phyloP scores from a whole-genome alignment of 352 stramenopile genomes.

The Phytophthora rubi region DNA sequence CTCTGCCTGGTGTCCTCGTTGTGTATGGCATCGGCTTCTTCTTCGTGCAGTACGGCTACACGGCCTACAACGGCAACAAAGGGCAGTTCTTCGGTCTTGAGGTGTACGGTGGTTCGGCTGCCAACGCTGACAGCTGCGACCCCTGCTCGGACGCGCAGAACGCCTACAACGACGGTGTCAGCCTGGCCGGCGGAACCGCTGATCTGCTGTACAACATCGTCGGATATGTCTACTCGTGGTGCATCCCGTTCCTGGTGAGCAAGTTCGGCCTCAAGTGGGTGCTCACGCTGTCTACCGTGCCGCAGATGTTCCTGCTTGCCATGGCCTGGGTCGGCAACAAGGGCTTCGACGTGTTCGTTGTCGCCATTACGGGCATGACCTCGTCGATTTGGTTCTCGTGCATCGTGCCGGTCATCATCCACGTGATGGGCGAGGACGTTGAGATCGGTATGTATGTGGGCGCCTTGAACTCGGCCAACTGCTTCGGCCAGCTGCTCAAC shows the following conservation, averaged over 20 bases:
- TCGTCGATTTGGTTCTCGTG: constrained; percentile 36
- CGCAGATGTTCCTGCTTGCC: constrained; percentile 42
- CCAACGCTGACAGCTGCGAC: constrained; percentile 43
- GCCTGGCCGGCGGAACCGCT: constrained; percentile 42
- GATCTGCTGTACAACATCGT: constrained; percentile 44
- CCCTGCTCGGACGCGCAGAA: constrained; percentile 33
- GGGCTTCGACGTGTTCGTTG: constrained; percentile 40
- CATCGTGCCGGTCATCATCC: constrained; percentile 41
- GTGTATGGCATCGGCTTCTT: constrained; percentile 41
- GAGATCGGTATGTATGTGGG: constrained; percentile 45
- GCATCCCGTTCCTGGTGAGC: constrained; percentile 44
- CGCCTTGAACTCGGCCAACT: constrained; percentile 43
- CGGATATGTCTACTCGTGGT: constrained; percentile 47
- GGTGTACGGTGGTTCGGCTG: constrained; percentile 36
- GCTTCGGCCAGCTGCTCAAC: constrained; percentile 42
- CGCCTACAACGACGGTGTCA: constrained; percentile 48
- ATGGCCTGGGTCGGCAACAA: constrained; percentile 40
- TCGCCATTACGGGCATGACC: constrained; percentile 46
- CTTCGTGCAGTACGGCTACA: constrained; percentile 42
- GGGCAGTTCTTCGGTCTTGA: constrained; percentile 46
- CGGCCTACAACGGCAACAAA: constrained; percentile 39
- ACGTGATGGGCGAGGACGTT: constrained; percentile 39
- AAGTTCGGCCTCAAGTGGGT: constrained; percentile 48
- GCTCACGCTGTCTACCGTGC: constrained; percentile 38
- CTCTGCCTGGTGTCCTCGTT: constrained; percentile 43